Evolutionary conservation across 2,329 filamentous ascomycete species (phyloP), one percentile per base, ranked within the genome.

Genomic region (Penicillium sp.): DNA sequence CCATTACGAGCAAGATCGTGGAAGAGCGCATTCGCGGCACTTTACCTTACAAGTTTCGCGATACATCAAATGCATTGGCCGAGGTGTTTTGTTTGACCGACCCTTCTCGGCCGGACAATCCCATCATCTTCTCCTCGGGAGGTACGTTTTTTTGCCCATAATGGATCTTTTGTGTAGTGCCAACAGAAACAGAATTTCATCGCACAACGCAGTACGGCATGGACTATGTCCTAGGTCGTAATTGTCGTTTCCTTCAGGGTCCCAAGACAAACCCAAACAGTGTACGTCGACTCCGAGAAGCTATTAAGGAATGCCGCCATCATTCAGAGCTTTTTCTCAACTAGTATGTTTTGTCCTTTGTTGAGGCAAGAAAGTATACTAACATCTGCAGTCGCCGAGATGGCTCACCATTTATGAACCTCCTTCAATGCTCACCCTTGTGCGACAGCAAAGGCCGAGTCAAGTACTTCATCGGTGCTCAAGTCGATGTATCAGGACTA

Each of bases 71-170:
- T 67, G 87, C 87, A 0, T 69, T 91, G 53, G 88, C 87, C 0
- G 87, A 91, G 65, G 87, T 89, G 0, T 91, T 90, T 61, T 91
- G 87, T 65, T 69, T 91, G 49, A 88, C 86, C 0, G 88, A 92
- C 66, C 87, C 88, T 8, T 87, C 85, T 1, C 76, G 87, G 52
- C 76, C 80, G 2, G 88, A 90, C 56, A 90, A 90, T 64, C 88
- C 87, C 0, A 88, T 91, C 54, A 83, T 90, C 2, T 89, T 90
- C 69, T 86, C 86, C 6, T 90, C 86, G 3, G 85, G 89, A 78
- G 85, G 85, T 87, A 65, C 24, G 70, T 48, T 2, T 34, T 5
- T 6, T 9, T 10, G 18, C 4, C 8, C 16, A 3, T 12, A 9
- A 13, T 3, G 4, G 9, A 7, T 21, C 10, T 33, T 33, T 7